Conservation (phyloP, 306 rosid genomes). For the Oxytropis ochrocephala region DNA sequence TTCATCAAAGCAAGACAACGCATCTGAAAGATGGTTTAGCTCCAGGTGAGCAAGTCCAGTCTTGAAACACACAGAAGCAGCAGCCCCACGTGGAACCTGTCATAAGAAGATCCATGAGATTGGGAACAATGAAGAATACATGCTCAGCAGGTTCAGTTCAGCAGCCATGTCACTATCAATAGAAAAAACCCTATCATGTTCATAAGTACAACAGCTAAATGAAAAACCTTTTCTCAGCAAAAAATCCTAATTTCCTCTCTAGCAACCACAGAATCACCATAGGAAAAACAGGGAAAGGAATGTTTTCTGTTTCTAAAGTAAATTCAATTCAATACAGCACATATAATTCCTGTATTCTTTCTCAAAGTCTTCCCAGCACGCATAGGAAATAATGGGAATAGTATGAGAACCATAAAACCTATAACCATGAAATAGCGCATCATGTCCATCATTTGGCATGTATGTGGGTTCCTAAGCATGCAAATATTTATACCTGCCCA, state of each 20-base stretch:
- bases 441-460: neutral
- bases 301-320: neutral
- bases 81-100: slow-evolving; percentile 98
- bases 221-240: slow-evolving; percentile 7
- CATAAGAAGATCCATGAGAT: slow-evolving; percentile 22
- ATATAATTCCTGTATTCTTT: slow-evolving; percentile 7
- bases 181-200: neutral
- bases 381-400: neutral
- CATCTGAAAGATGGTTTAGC: slow-evolving; percentile 89
- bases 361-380: neutral
- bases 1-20: slow-evolving; percentile 92
- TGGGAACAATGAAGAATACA: neutral
- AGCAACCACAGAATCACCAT: neutral
- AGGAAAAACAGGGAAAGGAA: neutral
- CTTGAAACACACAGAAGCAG: slow-evolving; percentile 87
- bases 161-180: neutral
- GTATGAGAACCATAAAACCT: slow-evolving; percentile 14
- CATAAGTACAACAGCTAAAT: neutral
- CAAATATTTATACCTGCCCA: slow-evolving; percentile 66
- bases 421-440: neutral
- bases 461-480: neutral
- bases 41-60: slow-evolving; percentile 93
- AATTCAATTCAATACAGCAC: slow-evolving; percentile 3
- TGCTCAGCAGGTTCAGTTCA: neutral
- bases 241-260: neutral